Percentiles rank a stretch among this genome's conserved stretches.
Conservation (phyloP, 805 yeast species). For the Schizosaccharomyces cryophilus region DNA sequence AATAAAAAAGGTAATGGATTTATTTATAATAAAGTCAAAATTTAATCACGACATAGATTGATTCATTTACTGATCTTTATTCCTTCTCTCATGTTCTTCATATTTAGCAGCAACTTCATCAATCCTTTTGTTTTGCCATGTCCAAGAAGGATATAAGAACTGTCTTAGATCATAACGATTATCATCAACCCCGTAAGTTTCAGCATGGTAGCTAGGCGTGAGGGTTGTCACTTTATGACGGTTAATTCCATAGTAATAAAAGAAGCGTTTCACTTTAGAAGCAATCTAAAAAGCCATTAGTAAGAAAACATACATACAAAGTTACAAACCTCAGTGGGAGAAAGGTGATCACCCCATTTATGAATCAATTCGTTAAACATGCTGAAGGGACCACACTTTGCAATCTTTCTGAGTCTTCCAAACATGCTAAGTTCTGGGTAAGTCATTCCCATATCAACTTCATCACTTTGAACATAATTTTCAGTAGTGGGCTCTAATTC, state of each 20-base stretch:
- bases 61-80: too few species aligned
- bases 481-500: constrained; percentile 91
- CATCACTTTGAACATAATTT: constrained; percentile 83
- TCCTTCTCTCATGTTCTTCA: constrained; percentile 8
- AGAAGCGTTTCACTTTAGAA: constrained; percentile 74
- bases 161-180: constrained; percentile 90
- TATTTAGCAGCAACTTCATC: constrained; percentile 42
- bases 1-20: too few species aligned
- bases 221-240: constrained; percentile 94
- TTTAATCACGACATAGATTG: too few species aligned
- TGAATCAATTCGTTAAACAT: constrained; percentile 79
- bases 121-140: constrained; percentile 74
- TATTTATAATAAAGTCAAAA: too few species aligned
- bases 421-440: constrained; percentile 79
- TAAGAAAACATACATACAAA: background rate
- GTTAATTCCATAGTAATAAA: constrained; percentile 80
- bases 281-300: constrained; percentile 24
- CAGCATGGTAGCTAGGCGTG: constrained; percentile 95
- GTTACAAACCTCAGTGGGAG: constrained; percentile 32
- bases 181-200: constrained; percentile 93
- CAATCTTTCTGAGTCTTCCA: constrained; percentile 75
- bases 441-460: constrained; percentile 94
- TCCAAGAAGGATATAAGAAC: constrained; percentile 73
- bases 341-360: constrained; percentile 68
- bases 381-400: constrained; percentile 87